Evolutionary conservation across 352 stramenopile genomes (phyloP).

Genomic region (Phytopythium chamaehyphon): DNA sequence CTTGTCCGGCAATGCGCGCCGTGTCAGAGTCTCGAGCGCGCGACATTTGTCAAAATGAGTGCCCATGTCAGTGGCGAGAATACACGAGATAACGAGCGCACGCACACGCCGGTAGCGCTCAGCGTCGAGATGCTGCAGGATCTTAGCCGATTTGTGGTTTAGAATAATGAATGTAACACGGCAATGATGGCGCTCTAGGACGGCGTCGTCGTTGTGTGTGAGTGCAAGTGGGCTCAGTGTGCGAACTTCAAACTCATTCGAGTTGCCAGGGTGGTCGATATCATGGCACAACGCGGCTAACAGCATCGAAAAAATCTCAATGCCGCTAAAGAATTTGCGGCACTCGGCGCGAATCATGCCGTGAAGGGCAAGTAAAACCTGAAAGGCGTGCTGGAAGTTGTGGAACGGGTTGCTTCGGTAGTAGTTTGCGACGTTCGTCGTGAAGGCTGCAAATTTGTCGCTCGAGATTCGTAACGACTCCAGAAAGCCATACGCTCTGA

Average conservation of each 20-base stretch:
- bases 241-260: constrained; percentile 83
- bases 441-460: constrained; percentile 53
- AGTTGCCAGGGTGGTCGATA: constrained; percentile 77
- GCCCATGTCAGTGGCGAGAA: constrained; percentile 77
- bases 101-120: constrained; percentile 52
- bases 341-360: constrained; percentile 53
- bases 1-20: constrained; percentile 55
- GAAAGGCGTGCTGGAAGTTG: constrained; percentile 76
- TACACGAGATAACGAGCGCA: constrained; percentile 58
- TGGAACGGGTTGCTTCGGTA: constrained; percentile 79
- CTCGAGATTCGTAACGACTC: constrained; percentile 46
- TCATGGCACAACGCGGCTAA: constrained; percentile 66
- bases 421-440: constrained; percentile 53
- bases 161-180: constrained; percentile 72
- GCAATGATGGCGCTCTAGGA: constrained; percentile 82
- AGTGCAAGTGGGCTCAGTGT: constrained; percentile 63
- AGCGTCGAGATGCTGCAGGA: constrained; percentile 56
- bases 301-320: constrained; percentile 64
- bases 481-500: constrained; percentile 48
- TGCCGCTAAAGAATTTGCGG: constrained; percentile 49
- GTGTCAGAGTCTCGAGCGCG: constrained; percentile 50
- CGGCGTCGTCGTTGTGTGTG: constrained; percentile 78
- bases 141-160: constrained; percentile 69
- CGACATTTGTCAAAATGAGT: constrained; percentile 78
- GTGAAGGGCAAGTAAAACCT: constrained; percentile 58